phyloP scores from a whole-genome alignment of 306 rosid genomes.

The Cyamopsis tetragonoloba region DNA sequence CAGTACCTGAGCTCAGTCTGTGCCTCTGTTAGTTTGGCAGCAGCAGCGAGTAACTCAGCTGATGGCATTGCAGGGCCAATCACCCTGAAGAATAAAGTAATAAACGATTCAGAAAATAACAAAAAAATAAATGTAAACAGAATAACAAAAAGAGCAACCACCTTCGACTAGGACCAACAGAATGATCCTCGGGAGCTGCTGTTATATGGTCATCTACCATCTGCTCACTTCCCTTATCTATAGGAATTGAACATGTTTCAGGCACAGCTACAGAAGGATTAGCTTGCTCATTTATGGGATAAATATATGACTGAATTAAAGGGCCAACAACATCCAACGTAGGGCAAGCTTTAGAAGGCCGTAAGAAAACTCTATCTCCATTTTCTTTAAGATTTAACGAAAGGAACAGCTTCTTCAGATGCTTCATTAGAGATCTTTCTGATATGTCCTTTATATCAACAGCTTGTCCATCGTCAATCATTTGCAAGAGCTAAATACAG shows the following conservation, averaged over 20 bases:
- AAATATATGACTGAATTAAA: slow-evolving; percentile 42
- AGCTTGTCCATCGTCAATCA: slow-evolving; percentile 94
- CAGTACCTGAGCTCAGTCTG: slow-evolving; percentile 71
- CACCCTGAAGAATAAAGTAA: slow-evolving; percentile 42
- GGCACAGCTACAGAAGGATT: slow-evolving; percentile 26
- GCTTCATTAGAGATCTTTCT: slow-evolving; percentile 53
- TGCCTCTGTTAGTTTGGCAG: slow-evolving; percentile 93
- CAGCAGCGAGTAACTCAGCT: slow-evolving; percentile 88
- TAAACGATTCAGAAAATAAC: neutral
- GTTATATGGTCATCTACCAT: slow-evolving; percentile 28
- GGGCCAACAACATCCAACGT: slow-evolving; percentile 72
- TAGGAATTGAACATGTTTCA: slow-evolving; percentile 38
- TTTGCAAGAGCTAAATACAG: slow-evolving; percentile 64
- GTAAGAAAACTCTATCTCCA: slow-evolving; percentile 65
- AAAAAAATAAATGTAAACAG: neutral
- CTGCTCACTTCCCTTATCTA: slow-evolving; percentile 29
- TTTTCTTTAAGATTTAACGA: slow-evolving; percentile 64
- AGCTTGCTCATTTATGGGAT: slow-evolving; percentile 19
- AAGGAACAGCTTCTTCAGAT: slow-evolving; percentile 66
- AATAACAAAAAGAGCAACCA: slow-evolving; percentile 15
- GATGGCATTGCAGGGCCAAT: slow-evolving; percentile 98
- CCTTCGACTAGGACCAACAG: slow-evolving; percentile 66
- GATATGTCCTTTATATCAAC: slow-evolving; percentile 89
- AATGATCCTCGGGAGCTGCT: slow-evolving; percentile 40
- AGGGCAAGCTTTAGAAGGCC: slow-evolving; percentile 60